Evolutionary conservation across 2,329 filamentous ascomycete species (phyloP), one percentile per base, ranked within the genome.

Genomic region (Nothophoma quercina): DNA sequence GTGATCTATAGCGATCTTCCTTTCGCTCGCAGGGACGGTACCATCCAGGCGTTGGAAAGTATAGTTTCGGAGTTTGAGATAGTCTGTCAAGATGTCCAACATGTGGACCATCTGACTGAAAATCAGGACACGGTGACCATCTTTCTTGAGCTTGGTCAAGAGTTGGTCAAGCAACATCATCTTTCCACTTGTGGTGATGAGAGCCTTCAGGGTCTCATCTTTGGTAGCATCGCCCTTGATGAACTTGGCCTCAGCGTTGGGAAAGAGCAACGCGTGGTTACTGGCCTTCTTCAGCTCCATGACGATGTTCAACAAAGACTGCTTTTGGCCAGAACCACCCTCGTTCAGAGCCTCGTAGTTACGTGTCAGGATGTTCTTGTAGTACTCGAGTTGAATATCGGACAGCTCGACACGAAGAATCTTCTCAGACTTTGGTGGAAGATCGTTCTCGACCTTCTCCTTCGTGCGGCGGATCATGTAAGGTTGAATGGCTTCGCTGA

Each of bases 51-150:
- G 86, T 71, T 99, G 96, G 70, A 95, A 98, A 53, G 95, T 88
- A 75, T 98, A 96, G n/a, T 93, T 92, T 58, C 95, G 89, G 45
- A 95, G 84, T 43, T 91, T 90, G 60, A 98, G 85, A 71, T 99
- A 99, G 67, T 99, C 93, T 36, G 91, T 91, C 1, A 99, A 82
- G 45, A 99, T 95, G 68, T 99, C 93, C 18, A 99, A 84, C 90
- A 99, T 98, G 71, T 91, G 96, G 28, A 99, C 96, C 95, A 99
- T 99, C 72, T 99, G 95, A 73, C 93, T 98, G 80, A 99, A 99
- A 60, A 99, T 98, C 58, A 99, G 79, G 10, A 99, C 96, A 47
- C 95, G 90, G 75, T 99, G 95, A 39, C 91, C 91, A 68, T 99
- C 95, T 63, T 88, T 90, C 74, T 89, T 96, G 61, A 99, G 79